Conservation (phyloP, 306 rosid species). For the Trifolium pratense region DNA sequence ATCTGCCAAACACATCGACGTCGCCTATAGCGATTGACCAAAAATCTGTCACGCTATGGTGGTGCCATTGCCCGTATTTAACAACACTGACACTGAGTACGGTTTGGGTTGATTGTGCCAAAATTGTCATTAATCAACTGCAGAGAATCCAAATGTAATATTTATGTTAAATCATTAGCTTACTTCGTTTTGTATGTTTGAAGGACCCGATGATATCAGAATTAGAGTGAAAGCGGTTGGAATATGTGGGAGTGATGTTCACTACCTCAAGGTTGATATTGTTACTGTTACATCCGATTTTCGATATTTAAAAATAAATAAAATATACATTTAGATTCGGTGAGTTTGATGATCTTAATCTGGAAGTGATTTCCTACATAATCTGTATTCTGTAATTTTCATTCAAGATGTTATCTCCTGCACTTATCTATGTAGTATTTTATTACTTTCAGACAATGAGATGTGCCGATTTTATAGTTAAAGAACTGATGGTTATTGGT, state of each 20-base stretch:
- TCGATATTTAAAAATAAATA: too few species aligned
- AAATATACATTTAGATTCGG: neutral
- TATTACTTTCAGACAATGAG: conserved; percentile 64
- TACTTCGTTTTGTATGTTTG: conserved; percentile 31
- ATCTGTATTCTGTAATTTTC: too few species aligned
- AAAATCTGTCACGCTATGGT: too few species aligned
- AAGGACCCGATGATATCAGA: conserved; percentile 82
- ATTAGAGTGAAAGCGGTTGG: conserved; percentile 91
- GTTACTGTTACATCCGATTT: conserved; percentile 10
- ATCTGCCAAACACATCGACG: too few species aligned
- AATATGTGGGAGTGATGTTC: conserved; percentile 95
- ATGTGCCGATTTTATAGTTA: conserved; percentile 73
- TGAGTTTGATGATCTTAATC: conserved; percentile 12
- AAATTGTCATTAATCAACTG: neutral
- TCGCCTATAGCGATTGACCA: too few species aligned
- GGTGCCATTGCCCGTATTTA: too few species aligned
- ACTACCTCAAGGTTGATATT: conserved; percentile 68
- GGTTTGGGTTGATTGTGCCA: neutral
- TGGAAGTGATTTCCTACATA: neutral
- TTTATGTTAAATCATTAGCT: conserved; percentile 16
- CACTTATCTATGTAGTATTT: too few species aligned
- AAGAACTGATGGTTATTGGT: conserved; percentile 94
- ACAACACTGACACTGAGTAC: too few species aligned
- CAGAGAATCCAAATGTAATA: neutral
- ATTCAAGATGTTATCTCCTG: too few species aligned